These are phyloP conservation scores for Casaregolazyma lundiana DNA, from an alignment of 1,139 yeast genomes.

Conservation along the genomic window DNA sequence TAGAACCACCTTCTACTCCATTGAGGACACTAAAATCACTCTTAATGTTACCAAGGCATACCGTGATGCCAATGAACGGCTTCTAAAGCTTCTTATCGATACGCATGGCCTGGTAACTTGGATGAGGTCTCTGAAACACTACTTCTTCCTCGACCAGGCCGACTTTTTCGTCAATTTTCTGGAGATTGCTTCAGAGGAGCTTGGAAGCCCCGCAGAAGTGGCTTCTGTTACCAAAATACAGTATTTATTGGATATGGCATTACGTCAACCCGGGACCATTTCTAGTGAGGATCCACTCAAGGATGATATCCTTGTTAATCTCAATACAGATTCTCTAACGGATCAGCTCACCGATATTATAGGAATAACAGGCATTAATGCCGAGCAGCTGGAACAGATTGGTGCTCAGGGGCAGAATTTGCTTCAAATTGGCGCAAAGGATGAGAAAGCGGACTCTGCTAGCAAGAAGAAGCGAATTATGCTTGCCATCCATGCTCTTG, in stretches of 20 bases:
- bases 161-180: conserved; percentile 47
- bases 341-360: conserved; percentile 62
- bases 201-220: conserved; percentile 36
- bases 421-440: conserved; percentile 13
- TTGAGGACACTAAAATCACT: conserved; percentile 55
- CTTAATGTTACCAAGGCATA: conserved; percentile 61
- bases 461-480: conserved; percentile 14
- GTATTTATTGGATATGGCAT: conserved; percentile 36
- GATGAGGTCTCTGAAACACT: conserved; percentile 41
- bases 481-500: conserved; percentile 53
- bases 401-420: conserved; percentile 4
- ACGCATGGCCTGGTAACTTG: conserved; percentile 53
- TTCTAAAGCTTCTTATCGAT: conserved; percentile 54
- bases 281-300: conserved; percentile 37
- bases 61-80: conserved; percentile 58
- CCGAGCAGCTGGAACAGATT: conserved; percentile 27
- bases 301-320: conserved; percentile 34
- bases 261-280: conserved; percentile 39
- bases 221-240: conserved; percentile 41
- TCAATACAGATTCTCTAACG: conserved; percentile 37
- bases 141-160: conserved; percentile 54
- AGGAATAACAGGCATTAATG: conserved; percentile 59
- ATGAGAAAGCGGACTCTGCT: conserved; percentile 10
- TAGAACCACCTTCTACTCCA: conserved; percentile 32
- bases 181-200: conserved; percentile 38